A percentile compares a stretch with the other conserved stretches of the same genome.
These are phyloP conservation scores for Aspergillus costaricaensis DNA, from an alignment of 2,329 filamentous ascomycete species.

Conservation along the genomic window DNA sequence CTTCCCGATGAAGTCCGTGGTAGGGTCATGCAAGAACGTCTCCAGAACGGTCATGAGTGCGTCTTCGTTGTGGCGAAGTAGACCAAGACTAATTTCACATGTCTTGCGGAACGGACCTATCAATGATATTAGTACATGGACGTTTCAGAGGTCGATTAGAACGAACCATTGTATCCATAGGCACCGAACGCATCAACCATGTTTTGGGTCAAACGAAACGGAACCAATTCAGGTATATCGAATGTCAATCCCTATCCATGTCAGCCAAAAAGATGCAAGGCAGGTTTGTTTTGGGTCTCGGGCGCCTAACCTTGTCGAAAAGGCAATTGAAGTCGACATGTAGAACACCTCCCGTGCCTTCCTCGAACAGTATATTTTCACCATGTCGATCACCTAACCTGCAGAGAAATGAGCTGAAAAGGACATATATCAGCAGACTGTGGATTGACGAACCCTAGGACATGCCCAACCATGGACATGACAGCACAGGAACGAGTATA, in stretches of 20 bases:
- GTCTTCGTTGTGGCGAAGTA: conserved; percentile 89
- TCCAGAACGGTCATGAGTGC: conserved; percentile 97
- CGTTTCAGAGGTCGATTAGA: not conserved
- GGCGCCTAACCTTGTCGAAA: conserved; percentile 72
- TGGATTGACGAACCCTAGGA: conserved; percentile 61
- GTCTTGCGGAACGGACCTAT: conserved; percentile 80
- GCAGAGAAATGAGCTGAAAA: conserved; percentile 12
- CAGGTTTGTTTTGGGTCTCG: not conserved
- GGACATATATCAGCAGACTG: not conserved
- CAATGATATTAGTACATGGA: not conserved
- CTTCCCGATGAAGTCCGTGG: conserved; percentile 84
- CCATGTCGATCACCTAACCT: conserved; percentile 90
- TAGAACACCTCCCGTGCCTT: conserved; percentile 88
- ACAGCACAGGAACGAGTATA: conserved; percentile 95
- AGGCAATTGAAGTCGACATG: conserved; percentile 99
- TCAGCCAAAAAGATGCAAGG: conserved; percentile 9
- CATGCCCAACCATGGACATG: conserved; percentile 99
- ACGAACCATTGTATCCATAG: conserved; percentile 76
- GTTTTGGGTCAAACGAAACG: conserved; percentile 96
- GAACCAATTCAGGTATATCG: conserved; percentile 89
- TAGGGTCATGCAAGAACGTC: conserved; percentile 95
- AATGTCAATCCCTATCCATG: conserved; percentile 72
- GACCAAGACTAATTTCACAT: conserved; percentile 80
- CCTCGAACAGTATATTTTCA: conserved; percentile 94
- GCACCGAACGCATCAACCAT: conserved; percentile 98